phyloP scores from a whole-genome alignment of 2,329 filamentous ascomycete genomes.

The Pyricularia sp. region DNA sequence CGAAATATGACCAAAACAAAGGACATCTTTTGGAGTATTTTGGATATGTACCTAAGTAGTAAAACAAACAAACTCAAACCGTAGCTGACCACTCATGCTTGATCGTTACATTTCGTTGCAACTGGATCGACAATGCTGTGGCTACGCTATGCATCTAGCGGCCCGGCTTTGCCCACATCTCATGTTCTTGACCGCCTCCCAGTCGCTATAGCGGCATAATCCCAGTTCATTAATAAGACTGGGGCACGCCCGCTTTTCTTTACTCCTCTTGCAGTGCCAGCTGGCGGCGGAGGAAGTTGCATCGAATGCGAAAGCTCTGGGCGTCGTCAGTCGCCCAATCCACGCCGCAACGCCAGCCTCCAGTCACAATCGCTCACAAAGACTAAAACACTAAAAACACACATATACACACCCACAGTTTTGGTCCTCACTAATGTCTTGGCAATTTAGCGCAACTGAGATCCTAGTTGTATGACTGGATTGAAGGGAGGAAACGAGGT shows the following conservation, averaged over 20 bases:
- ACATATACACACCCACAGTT: neutral
- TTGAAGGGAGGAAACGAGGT: neutral
- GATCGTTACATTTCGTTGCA: neutral
- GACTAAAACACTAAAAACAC: neutral
- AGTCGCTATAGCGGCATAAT: neutral
- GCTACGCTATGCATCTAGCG: neutral
- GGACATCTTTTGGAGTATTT: neutral
- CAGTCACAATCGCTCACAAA: neutral
- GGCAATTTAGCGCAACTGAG: neutral
- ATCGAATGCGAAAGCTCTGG: neutral
- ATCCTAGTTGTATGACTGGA: neutral
- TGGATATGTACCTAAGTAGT: neutral
- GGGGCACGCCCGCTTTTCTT: neutral
- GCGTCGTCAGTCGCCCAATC: neutral
- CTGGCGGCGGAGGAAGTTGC: neutral
- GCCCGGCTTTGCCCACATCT: neutral
- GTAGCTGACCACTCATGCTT: neutral
- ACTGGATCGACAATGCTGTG: neutral
- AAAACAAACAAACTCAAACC: neutral
- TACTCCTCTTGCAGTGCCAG: neutral
- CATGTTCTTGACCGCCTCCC: neutral
- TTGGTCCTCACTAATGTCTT: neutral
- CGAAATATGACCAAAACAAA: neutral
- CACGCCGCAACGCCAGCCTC: neutral
- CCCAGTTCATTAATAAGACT: neutral